Conservation (phyloP, 305 asterid genomes). For the Fraxinus sp. region DNA sequence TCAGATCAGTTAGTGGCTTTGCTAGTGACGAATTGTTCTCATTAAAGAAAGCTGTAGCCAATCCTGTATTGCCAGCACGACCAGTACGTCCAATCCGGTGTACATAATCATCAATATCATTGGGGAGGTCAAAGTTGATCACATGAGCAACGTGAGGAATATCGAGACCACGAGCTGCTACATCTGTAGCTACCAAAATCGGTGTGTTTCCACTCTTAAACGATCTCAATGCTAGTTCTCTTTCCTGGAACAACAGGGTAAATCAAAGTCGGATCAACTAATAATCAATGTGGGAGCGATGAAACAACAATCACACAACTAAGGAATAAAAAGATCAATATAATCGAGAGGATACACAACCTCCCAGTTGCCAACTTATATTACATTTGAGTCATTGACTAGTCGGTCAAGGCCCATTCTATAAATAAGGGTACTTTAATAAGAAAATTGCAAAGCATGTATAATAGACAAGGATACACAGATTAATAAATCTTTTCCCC, state of each 20-base stretch:
- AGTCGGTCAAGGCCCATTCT: background rate
- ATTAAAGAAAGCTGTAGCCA: slow-evolving; percentile 65
- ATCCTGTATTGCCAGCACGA: slow-evolving; percentile 67
- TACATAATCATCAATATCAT: slow-evolving; percentile 65
- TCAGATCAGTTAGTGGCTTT: slow-evolving; percentile 47
- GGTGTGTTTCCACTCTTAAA: slow-evolving; percentile 64
- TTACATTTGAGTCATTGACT: background rate
- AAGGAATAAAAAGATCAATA: background rate
- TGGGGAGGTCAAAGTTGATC: slow-evolving; percentile 65
- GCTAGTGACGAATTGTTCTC: slow-evolving; percentile 51
- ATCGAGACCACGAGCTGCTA: slow-evolving; percentile 73
- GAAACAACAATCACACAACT: background rate
- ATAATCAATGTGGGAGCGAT: background rate
- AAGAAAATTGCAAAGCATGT: background rate
- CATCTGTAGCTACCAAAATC: slow-evolving; percentile 59
- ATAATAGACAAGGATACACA: background rate
- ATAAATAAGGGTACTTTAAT: background rate
- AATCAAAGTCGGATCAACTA: background rate
- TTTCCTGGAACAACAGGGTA: slow-evolving; percentile 40
- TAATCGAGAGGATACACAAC: background rate
- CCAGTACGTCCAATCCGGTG: slow-evolving; percentile 72
- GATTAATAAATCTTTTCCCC: background rate
- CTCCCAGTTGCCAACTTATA: background rate
- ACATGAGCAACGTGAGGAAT: slow-evolving; percentile 66
- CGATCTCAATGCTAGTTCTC: slow-evolving; percentile 58